Evolutionary conservation across 208 protist genomes (phyloP).

Genomic region (Leishmania tarentolae): DNA sequence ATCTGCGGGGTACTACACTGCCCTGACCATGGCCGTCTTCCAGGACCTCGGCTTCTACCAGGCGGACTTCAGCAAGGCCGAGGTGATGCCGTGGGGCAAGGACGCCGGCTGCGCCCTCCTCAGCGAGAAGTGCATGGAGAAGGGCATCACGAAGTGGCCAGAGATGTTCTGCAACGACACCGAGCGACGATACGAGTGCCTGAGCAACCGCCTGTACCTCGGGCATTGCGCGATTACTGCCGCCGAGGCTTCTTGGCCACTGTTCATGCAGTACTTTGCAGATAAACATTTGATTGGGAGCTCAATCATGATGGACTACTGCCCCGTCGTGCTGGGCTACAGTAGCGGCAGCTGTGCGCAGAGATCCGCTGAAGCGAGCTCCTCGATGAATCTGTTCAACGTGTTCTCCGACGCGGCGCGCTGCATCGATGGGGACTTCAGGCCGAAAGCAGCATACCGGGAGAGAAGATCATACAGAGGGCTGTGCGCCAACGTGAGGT

Average conservation of each 20-base stretch:
- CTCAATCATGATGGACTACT: not conserved
- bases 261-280: not conserved
- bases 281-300: not conserved
- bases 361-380: not conserved
- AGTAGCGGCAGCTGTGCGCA: not conserved
- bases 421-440: not conserved
- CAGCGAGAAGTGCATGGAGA: slow-evolving; percentile 40
- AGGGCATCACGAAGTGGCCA: slow-evolving; percentile 34
- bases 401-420: slow-evolving; percentile 3
- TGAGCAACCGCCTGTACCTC: not conserved
- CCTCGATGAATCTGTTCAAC: not conserved
- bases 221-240: not conserved
- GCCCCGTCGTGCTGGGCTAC: not conserved
- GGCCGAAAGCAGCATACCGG: too few species aligned
- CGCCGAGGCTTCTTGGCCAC: too few species aligned
- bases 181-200: not conserved
- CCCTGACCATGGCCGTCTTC: slow-evolving; percentile 81
- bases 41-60: slow-evolving; percentile 82
- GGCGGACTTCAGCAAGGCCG: slow-evolving; percentile 58
- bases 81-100: slow-evolving; percentile 72
- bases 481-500: slow-evolving; percentile 7
- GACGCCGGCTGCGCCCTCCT: slow-evolving; percentile 61
- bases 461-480: not conserved
- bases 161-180: slow-evolving; percentile 51
- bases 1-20: slow-evolving; percentile 47